Conservation (phyloP, 352 stramenopile species). For the Phytopythium kandeliae region DNA sequence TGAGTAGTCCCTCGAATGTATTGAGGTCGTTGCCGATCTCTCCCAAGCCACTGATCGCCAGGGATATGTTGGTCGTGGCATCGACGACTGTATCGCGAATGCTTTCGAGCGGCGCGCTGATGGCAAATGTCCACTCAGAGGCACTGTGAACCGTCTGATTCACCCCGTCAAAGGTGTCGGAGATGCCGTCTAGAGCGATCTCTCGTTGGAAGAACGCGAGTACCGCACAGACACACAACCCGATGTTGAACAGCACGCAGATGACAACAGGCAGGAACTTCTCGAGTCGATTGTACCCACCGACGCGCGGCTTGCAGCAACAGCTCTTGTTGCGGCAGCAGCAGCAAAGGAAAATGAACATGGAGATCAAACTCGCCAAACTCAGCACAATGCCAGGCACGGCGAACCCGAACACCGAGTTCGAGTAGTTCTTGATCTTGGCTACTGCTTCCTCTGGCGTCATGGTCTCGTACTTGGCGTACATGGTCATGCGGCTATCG, state of each 20-base stretch:
- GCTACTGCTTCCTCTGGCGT: conserved; percentile 13
- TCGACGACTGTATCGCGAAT: conserved; percentile 37
- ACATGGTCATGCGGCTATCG: conserved; percentile 20
- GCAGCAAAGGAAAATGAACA: conserved; percentile 65
- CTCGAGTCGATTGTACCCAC: conserved; percentile 57
- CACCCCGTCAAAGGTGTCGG: conserved; percentile 36
- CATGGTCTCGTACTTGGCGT: conserved; percentile 28
- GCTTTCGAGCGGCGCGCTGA: conserved; percentile 31
- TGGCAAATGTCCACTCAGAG: conserved; percentile 28
- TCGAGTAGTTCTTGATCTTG: conserved; percentile 37
- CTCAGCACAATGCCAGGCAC: conserved; percentile 47
- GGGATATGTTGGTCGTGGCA: conserved; percentile 23
- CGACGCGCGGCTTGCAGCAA: conserved; percentile 37
- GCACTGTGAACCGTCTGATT: conserved; percentile 29
- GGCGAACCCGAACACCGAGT: conserved; percentile 42
- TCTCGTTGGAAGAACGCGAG: conserved; percentile 51
- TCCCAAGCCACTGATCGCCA: conserved; percentile 22
- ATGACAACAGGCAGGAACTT: conserved; percentile 62
- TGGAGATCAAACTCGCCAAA: conserved; percentile 55
- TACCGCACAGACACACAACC: conserved; percentile 34
- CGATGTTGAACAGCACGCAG: conserved; percentile 50
- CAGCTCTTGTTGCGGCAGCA: conserved; percentile 74
- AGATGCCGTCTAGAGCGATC: conserved; percentile 35
- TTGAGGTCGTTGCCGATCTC: conserved; percentile 40
- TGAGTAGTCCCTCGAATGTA: conserved; percentile 21